Evolutionary conservation across 2,329 filamentous ascomycete genomes (phyloP), one percentile per base, ranked within the genome.

Genomic region (Didymella arachidicola): DNA sequence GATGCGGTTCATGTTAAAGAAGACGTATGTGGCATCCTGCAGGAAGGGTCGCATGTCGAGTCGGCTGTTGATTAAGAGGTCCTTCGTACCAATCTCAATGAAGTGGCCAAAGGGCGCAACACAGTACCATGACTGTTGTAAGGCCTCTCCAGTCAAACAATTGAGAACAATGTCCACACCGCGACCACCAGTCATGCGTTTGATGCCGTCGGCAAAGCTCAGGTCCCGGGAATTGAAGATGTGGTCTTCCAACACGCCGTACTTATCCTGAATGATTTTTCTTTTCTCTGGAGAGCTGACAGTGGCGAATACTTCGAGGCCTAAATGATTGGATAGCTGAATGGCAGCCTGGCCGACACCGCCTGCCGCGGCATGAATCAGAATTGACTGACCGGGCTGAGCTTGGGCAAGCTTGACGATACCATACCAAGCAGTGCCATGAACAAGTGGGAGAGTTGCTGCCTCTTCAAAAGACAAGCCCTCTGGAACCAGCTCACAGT

Each of bases 51-150:
- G 38, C 66, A 68, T 69, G 26, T 59, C 53, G 0, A 69, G 50
- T 8, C 38, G 45, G 1, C 43, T 61, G 25, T 67, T 67, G 32
- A 45, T 43, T 11, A 55, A 42, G 16, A 69, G 61, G 27, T 69
- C 67, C 7, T 45, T 41, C 38, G 62, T 65, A 34, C 69, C 69
- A 27, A 71, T 68, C 7, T 71, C 64, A 16, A 69, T 50, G 62
- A 78, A 76, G 14, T 66, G 64, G 2, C 76, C 76, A 32, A 71
- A 72, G 3, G 62, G 55, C 2, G 75, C 74, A 11, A 75, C 34
- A 46, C 60, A 63, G 7, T 67, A 51, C 71, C 69, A 75, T 2
- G 64, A 64, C 27, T 62, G 46, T n/a, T 63, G 53, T 3, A 77
- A 64, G 2, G 64, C 41, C 18, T 71, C 60, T 1, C 76, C 75